Evolutionary conservation across 106 monocot species (phyloP).

Genomic region (Cymbidium sinense): DNA sequence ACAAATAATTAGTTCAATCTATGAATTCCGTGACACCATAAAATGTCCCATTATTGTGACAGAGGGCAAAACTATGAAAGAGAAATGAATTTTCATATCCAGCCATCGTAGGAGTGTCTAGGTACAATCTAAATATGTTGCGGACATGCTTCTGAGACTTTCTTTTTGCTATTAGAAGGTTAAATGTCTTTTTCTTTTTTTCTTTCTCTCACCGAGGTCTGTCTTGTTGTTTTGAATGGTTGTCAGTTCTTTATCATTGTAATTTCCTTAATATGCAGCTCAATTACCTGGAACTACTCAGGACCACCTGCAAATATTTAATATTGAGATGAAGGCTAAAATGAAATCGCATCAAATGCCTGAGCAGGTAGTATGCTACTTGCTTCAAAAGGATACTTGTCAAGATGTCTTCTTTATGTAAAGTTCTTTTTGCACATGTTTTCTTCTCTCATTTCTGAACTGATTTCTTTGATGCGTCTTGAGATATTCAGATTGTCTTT

Average conservation of each 20-base stretch:
- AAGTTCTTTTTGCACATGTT: not conserved
- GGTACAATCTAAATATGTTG: no score
- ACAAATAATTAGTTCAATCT: no score
- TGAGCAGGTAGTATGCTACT: constrained; percentile 57
- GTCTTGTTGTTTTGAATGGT: not conserved
- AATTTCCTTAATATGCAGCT: constrained; percentile 33
- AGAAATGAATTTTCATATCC: no score
- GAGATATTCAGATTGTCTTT: constrained; percentile 68
- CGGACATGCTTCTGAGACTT: no score
- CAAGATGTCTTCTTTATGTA: not conserved
- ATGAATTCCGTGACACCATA: not conserved
- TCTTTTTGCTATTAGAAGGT: not conserved
- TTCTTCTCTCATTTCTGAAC: not conserved
- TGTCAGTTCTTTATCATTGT: not conserved
- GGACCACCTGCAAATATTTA: constrained; percentile 95
- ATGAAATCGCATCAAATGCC: constrained; percentile 98
- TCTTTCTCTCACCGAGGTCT: not conserved
- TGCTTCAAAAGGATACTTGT: not conserved
- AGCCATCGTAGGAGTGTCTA: no score
- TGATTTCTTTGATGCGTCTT: not conserved
- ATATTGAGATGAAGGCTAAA: constrained; percentile 87
- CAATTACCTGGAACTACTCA: constrained; percentile 89
- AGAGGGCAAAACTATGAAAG: no score
- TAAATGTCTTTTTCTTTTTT: not conserved
- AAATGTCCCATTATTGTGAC: not conserved